Percentiles rank a stretch among this genome's conserved stretches.
These are phyloP conservation scores for Mortierella sp. DNA, from an alignment of 371 early-diverging fungal genomes.

Conservation along the genomic window DNA sequence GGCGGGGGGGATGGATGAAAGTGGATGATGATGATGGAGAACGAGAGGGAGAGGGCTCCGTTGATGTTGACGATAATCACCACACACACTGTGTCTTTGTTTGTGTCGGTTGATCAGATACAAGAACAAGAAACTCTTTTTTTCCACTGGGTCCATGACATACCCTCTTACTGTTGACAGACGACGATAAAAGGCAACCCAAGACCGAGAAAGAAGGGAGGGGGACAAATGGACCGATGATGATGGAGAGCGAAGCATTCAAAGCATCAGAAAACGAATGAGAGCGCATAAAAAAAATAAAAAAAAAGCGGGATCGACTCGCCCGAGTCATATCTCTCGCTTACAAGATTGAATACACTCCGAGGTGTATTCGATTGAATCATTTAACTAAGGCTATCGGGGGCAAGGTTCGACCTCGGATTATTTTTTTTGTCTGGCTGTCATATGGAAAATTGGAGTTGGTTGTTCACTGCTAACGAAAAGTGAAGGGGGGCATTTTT, in stretches of 20 bases:
- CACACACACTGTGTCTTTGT: neutral
- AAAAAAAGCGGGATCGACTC: constrained; percentile 8
- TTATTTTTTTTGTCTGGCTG: neutral
- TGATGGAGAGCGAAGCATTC: neutral
- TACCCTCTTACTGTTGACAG: neutral
- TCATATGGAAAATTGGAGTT: constrained; percentile 6
- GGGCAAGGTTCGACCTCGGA: neutral
- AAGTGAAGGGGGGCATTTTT: neutral
- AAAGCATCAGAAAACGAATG: neutral
- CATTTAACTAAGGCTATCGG: neutral
- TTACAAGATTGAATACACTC: constrained; percentile 9
- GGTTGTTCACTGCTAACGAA: neutral
- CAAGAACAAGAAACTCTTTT: neutral
- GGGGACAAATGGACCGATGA: constrained; percentile 8
- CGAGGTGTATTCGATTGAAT: neutral
- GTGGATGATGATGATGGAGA: constrained; percentile 12
- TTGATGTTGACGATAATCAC: neutral
- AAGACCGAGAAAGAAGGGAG: constrained; percentile 4
- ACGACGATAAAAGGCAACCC: constrained; percentile 14
- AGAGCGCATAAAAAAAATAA: neutral
- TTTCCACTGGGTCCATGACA: neutral
- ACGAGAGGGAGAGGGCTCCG: constrained; percentile 14
- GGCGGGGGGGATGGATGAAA: constrained; percentile 9
- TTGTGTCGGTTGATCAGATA: constrained; percentile 10
- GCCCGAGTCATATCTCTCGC: constrained; percentile 8